These are phyloP conservation scores for Hypholoma fasciculare DNA, from an alignment of 768 basidiomycete species.

Conservation along the genomic window DNA sequence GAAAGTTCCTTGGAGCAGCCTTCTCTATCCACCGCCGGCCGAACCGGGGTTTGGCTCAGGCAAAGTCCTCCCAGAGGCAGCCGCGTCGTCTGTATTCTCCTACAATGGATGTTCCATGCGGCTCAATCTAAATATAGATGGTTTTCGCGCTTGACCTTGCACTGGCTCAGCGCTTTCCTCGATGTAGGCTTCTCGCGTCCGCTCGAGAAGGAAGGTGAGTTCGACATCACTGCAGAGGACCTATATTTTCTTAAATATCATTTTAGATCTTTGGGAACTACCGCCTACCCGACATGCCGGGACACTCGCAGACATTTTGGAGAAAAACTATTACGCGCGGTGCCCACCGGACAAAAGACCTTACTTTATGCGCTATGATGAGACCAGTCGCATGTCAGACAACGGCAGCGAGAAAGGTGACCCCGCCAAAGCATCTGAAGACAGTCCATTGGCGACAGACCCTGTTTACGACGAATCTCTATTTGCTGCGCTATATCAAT, in stretches of 20 bases:
- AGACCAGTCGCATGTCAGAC: not conserved
- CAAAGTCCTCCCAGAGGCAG: conserved; percentile 44
- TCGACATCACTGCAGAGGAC: not conserved
- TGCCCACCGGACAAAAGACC: conserved; percentile 52
- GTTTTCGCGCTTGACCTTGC: conserved; percentile 46
- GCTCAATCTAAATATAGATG: conserved; percentile 20
- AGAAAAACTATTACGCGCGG: conserved; percentile 47
- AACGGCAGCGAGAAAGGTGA: conserved; percentile 7
- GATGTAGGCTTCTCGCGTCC: conserved; percentile 60
- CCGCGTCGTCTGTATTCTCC: conserved; percentile 31
- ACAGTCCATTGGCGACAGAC: not conserved
- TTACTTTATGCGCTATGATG: conserved; percentile 23
- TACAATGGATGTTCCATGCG: not conserved
- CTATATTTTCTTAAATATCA: not conserved
- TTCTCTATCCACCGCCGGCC: conserved; percentile 43
- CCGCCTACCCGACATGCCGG: conserved; percentile 37
- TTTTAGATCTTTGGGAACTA: conserved; percentile 54
- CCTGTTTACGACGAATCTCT: conserved; percentile 47
- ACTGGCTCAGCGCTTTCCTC: conserved; percentile 57
- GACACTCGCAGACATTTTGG: conserved; percentile 39
- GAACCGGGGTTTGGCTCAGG: conserved; percentile 50
- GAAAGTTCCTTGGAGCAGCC: conserved; percentile 27
- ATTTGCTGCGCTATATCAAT: conserved; percentile 44
- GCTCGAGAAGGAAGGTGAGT: conserved; percentile 53
- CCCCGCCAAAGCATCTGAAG: not conserved